These are phyloP conservation scores for Clonostachys sp. DNA, from an alignment of 2,329 filamentous ascomycete genomes.

Conservation along the genomic window DNA sequence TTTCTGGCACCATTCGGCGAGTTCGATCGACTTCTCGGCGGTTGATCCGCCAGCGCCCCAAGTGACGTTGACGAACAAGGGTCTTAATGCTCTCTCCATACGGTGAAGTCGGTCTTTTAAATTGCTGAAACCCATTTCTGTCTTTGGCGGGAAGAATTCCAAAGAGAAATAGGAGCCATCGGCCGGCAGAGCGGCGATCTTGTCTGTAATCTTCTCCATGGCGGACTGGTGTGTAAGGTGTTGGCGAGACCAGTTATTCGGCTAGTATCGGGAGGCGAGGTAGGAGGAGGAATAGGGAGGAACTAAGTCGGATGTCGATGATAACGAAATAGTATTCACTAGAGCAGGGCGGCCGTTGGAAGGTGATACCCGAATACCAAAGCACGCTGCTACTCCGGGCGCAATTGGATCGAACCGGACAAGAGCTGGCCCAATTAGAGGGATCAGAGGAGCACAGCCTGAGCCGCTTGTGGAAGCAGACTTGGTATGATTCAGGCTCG, in stretches of 20 bases:
- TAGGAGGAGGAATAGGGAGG: no score
- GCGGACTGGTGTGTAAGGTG: constrained; percentile 1
- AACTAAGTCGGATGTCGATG: no score
- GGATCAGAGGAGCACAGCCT: no score
- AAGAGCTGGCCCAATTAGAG: no score
- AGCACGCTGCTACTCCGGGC: no score
- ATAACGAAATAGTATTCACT: neutral
- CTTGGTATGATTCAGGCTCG: no score
- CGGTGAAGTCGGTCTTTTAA: constrained; percentile 88
- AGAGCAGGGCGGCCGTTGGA: neutral
- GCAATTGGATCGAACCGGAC: no score
- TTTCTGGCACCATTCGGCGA: constrained; percentile 92
- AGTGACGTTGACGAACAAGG: constrained; percentile 94
- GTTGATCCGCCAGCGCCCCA: constrained; percentile 97
- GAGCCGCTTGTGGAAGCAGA: no score
- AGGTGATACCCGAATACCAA: no score
- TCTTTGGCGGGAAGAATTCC: constrained; percentile 99
- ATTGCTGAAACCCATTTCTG: constrained; percentile 90
- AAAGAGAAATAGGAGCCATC: constrained; percentile 87
- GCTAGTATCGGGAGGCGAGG: no score
- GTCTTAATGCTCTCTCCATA: constrained; percentile 87
- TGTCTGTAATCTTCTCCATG: constrained; percentile 91
- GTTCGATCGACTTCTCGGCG: constrained; percentile 82
- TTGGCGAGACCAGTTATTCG: neutral
- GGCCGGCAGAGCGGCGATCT: constrained; percentile 83